Percentiles rank a stretch among this genome's conserved stretches.
phyloP scores from a whole-genome alignment of 2,329 filamentous ascomycete species.

The Verticillium dahliae region DNA sequence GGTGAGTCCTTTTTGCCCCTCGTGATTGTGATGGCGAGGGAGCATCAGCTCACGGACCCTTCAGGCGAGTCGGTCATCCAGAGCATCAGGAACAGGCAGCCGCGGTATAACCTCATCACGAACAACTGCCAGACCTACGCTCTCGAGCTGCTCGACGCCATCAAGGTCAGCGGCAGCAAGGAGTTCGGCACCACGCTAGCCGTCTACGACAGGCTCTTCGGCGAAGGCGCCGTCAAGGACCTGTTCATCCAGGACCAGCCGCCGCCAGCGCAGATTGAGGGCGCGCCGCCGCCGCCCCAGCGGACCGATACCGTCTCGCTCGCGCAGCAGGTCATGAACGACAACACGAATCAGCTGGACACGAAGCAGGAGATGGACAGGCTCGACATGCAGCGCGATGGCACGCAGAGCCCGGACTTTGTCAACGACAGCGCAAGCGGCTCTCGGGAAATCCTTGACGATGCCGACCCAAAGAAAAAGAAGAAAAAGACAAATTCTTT shows the following conservation, averaged over 20 bases:
- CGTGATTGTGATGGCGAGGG: background rate
- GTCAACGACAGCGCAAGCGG: background rate
- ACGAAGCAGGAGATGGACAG: conserved; percentile 23
- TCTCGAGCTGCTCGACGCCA: conserved; percentile 43
- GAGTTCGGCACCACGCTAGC: conserved; percentile 48
- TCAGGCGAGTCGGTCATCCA: conserved; percentile 46
- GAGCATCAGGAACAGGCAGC: conserved; percentile 38
- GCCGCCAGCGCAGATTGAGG: conserved; percentile 3
- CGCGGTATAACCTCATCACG: conserved; percentile 50
- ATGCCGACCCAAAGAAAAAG: background rate
- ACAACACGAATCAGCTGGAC: conserved; percentile 45
- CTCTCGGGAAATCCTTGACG: background rate
- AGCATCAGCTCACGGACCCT: background rate
- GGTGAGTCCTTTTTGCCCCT: conserved; percentile 23
- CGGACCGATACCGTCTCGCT: conserved; percentile 35
- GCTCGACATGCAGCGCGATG: conserved; percentile 7
- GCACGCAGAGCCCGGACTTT: background rate
- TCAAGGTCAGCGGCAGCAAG: conserved; percentile 41
- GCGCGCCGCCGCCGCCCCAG: conserved; percentile 4
- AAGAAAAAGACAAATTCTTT: background rate
- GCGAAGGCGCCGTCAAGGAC: conserved; percentile 42
- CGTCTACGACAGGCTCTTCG: conserved; percentile 44
- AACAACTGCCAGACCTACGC: conserved; percentile 57
- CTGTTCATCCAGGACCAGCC: conserved; percentile 32
- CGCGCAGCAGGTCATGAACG: conserved; percentile 46